phyloP scores from a whole-genome alignment of 108 stramenopile genomes.

The Phaeodactylum tricornutum region DNA sequence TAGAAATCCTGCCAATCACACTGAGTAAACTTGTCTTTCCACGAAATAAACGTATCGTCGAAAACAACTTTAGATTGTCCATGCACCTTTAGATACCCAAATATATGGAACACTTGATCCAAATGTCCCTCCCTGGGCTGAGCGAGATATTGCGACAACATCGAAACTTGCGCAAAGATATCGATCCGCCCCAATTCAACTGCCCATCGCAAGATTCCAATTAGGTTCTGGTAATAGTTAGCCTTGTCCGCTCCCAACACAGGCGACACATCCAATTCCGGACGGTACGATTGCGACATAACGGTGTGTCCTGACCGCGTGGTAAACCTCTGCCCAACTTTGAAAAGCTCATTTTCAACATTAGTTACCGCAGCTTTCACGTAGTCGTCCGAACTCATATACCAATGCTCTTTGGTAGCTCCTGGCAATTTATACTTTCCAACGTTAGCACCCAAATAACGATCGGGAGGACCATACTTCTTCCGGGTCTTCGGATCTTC shows the following conservation, averaged over 20 bases:
- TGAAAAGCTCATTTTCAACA: too few species aligned
- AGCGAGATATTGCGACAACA: constrained; percentile 25
- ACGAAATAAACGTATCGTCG: constrained; percentile 12
- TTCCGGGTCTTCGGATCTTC: background rate
- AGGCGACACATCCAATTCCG: constrained; percentile 12
- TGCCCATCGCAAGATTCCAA: constrained; percentile 34
- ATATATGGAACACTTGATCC: constrained; percentile 23
- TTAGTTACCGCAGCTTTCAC: background rate
- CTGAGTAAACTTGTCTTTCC: background rate
- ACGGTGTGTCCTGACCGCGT: too few species aligned
- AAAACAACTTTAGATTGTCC: constrained; percentile 16
- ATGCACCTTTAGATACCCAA: constrained; percentile 13
- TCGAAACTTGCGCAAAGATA: constrained; percentile 24
- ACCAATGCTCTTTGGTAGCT: constrained; percentile 2
- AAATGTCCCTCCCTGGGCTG: constrained; percentile 29
- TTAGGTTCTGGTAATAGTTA: constrained; percentile 17
- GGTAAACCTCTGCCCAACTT: too few species aligned
- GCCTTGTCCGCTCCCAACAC: constrained; percentile 5
- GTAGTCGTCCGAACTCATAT: background rate
- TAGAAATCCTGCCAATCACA: constrained; percentile 18
- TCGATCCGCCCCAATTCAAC: constrained; percentile 36
- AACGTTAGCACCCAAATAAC: constrained; percentile 23
- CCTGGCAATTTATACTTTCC: constrained; percentile 1
- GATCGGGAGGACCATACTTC: too few species aligned
- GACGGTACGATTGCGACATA: too few species aligned